Base-by-base conservation (phyloP, 139 green algal species). In the Gonium pectorale region DNA sequence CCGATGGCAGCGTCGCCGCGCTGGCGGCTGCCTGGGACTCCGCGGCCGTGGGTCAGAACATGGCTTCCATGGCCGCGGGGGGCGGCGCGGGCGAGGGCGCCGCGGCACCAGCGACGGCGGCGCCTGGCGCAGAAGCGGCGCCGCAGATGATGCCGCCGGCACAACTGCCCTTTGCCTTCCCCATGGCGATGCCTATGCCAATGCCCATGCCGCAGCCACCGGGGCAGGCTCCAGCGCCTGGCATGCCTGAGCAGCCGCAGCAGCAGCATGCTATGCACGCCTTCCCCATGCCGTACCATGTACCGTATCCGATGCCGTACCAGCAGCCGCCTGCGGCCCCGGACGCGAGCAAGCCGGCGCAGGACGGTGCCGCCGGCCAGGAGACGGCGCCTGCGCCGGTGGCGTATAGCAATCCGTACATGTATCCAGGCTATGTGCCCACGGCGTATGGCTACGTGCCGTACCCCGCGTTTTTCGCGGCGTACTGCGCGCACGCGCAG, bases 371-470 rank as follows among this genome's bases (percentile, higher is more conserved):
- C 26, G 41, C 67, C 27, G 26, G 8, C 7, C 67, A 7, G 1
- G 67, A 8, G 21, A 38, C 38, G 9, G 41, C 26, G 11, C 17
- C 38, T 0, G n/a, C 11, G 0, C 70, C 60, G 19, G 35, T 40
- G 51, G 17, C 35, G 31, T 66, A 49, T 22, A 27, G 3, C 1
- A 52, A 81, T 24, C 56, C 73, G 26, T 69, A 81, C 54, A 21
- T 54, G 0, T 29, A 59, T 27, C 54, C 69, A 33, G 33, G 71
- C 40, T 71, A 71, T 31, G 70, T 79, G 26, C 31, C 70, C 3
- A 79, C 70, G 70, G 46, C 70, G 51, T 81, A 46, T 37, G 52
- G 73, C n/a, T 81, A 59, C 52, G 44, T 83, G 75, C 56, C 75
- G 56, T 83, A 83, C 59, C 22, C 59, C 5, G 19, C 19, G 54